phyloP scores from a whole-genome alignment of 2,329 filamentous ascomycete genomes.

The Calonectria multiphialidica region DNA sequence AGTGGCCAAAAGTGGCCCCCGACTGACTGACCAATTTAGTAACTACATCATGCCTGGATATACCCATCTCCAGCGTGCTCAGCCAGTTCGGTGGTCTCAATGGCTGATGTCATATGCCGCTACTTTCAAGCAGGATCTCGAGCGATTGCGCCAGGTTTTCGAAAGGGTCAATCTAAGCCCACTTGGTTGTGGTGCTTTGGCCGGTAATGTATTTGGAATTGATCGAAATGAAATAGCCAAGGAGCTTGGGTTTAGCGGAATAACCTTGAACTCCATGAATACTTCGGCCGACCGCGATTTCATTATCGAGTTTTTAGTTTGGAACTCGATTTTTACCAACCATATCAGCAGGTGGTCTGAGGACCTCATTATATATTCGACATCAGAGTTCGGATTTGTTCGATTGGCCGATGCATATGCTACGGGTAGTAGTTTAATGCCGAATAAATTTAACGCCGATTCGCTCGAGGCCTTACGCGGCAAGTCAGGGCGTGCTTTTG shows the following conservation, averaged over 20 bases:
- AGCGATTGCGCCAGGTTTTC: slow-evolving; percentile 80
- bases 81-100: slow-evolving; percentile 85
- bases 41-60: slow-evolving; percentile 88
- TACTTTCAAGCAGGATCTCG: slow-evolving; percentile 79
- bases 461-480: slow-evolving; percentile 78
- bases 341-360: slow-evolving; percentile 87
- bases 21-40: background rate
- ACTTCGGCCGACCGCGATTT: slow-evolving; percentile 85
- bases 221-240: slow-evolving; percentile 83
- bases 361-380: slow-evolving; percentile 87
- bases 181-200: slow-evolving; percentile 81
- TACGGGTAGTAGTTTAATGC: slow-evolving; percentile 83
- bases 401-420: slow-evolving; percentile 83
- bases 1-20: background rate
- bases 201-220: slow-evolving; percentile 85
- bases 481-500: slow-evolving; percentile 82
- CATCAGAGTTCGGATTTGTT: slow-evolving; percentile 82
- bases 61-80: slow-evolving; percentile 86
- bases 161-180: slow-evolving; percentile 59
- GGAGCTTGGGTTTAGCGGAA: slow-evolving; percentile 83
- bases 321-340: slow-evolving; percentile 81
- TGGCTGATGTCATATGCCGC: slow-evolving; percentile 84
- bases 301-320: slow-evolving; percentile 84
- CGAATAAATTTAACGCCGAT: slow-evolving; percentile 88
- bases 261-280: slow-evolving; percentile 83